These are phyloP conservation scores for Xylaria bambusicola DNA, from an alignment of 495 filamentous ascomycete species.

Conservation along the genomic window DNA sequence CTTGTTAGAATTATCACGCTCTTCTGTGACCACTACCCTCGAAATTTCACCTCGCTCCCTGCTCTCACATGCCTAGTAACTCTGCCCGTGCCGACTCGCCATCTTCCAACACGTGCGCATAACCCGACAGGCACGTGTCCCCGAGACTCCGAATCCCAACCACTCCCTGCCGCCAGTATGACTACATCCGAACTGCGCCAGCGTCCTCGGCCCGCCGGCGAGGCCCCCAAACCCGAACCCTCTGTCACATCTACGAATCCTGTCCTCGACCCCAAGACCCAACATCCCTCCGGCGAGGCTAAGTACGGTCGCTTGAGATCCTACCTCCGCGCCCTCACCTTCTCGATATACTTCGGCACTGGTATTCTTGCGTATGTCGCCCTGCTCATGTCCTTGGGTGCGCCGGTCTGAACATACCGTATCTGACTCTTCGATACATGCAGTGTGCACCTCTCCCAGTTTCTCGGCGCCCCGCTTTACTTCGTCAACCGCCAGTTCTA, in stretches of 20 bases:
- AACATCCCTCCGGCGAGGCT: slow-evolving; percentile 64
- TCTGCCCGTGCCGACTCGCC: background rate
- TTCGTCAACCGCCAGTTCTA: slow-evolving; percentile 68
- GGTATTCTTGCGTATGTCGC: slow-evolving; percentile 49
- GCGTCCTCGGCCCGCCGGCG: slow-evolving; percentile 34
- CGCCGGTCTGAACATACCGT: background rate
- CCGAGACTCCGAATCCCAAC: background rate
- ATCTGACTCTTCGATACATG: slow-evolving; percentile 14
- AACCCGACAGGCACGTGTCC: background rate
- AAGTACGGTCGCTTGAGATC: slow-evolving; percentile 70
- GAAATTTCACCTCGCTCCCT: background rate
- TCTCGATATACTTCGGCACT: slow-evolving; percentile 65
- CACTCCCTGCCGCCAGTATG: slow-evolving; percentile 34
- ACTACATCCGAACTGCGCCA: slow-evolving; percentile 44
- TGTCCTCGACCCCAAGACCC: slow-evolving; percentile 20
- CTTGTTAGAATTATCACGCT: background rate
- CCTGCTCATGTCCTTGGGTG: slow-evolving; percentile 6
- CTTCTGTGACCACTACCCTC: background rate
- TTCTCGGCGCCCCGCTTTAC: slow-evolving; percentile 70
- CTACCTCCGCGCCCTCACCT: slow-evolving; percentile 61
- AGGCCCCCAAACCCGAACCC: slow-evolving; percentile 19
- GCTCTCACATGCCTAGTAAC: background rate
- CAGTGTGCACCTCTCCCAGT: slow-evolving; percentile 65
- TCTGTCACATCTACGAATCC: slow-evolving; percentile 39
- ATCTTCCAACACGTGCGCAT: slow-evolving; percentile 1